These are phyloP conservation scores for Cairneyella variabilis DNA, from an alignment of 495 filamentous ascomycete genomes.

Conservation along the genomic window DNA sequence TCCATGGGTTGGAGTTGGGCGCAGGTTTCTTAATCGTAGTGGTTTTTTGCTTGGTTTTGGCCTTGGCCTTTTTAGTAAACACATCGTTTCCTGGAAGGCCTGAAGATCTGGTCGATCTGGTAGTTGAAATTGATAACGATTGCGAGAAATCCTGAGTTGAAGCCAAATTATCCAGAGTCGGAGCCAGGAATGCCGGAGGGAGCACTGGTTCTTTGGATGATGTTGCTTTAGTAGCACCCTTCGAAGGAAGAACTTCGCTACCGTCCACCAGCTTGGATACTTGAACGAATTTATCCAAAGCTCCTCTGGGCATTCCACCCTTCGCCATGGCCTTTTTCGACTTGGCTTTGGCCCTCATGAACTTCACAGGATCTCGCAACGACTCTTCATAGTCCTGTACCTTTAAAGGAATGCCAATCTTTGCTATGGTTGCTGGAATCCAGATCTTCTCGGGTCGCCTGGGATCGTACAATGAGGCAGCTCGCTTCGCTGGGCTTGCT, in stretches of 20 bases:
- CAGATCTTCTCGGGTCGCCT: conserved; percentile 64
- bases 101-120: not conserved
- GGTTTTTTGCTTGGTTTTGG: not conserved
- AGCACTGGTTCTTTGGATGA: conserved; percentile 2
- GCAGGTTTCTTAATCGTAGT: not conserved
- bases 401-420: conserved; percentile 65
- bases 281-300: conserved; percentile 22
- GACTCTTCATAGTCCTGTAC: conserved; percentile 74
- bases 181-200: conserved; percentile 15
- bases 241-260: not conserved
- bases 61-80: not conserved
- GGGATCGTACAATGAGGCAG: conserved; percentile 63
- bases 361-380: conserved; percentile 47
- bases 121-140: not conserved
- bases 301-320: conserved; percentile 21
- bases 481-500: conserved; percentile 45
- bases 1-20: conserved; percentile 23
- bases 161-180: conserved; percentile 3
- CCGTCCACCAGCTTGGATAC: conserved; percentile 10
- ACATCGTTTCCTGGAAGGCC: not conserved
- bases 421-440: conserved; percentile 70
- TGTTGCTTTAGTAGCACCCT: not conserved
- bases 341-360: conserved; percentile 15
- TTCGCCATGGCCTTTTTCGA: conserved; percentile 21
- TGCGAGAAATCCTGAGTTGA: not conserved